Percentiles rank a stretch among this genome's conserved stretches.
Conservation (phyloP, 148 eudicot genomes). For the Rhododendron molle region DNA sequence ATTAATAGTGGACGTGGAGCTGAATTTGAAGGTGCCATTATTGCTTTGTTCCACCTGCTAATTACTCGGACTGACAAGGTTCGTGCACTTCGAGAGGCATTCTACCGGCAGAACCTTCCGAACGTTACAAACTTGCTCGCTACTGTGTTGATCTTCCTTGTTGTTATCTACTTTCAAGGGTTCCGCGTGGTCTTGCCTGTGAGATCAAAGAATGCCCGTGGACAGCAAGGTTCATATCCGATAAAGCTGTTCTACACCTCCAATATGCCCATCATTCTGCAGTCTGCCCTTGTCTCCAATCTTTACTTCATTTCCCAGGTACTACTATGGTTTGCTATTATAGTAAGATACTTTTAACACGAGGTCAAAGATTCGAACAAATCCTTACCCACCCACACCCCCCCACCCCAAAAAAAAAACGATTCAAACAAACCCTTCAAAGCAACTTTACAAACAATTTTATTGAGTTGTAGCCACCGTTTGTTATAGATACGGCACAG, state of each 20-base stretch:
- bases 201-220: conserved; percentile 88
- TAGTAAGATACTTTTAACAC: background rate
- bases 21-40: conserved; percentile 89
- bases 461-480: background rate
- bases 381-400: too few species aligned
- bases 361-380: background rate
- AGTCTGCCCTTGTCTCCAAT: conserved; percentile 87
- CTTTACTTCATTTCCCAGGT: conserved; percentile 92
- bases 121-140: conserved; percentile 79
- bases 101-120: conserved; percentile 87
- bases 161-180: conserved; percentile 89
- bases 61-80: conserved; percentile 84
- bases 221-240: conserved; percentile 88
- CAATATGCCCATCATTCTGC: conserved; percentile 92
- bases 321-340: background rate
- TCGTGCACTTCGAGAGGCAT: conserved; percentile 87
- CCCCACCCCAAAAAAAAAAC: too few species aligned
- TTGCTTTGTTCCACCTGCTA: conserved; percentile 76
- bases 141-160: conserved; percentile 71
- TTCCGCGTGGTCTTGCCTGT: conserved; percentile 88
- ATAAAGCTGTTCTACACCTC: conserved; percentile 92
- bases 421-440: background rate
- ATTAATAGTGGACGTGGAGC: conserved; percentile 85
- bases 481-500: background rate
- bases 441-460: background rate